Conservation (phyloP, 805 yeast species). For the Debaryomyces tyrocola region DNA sequence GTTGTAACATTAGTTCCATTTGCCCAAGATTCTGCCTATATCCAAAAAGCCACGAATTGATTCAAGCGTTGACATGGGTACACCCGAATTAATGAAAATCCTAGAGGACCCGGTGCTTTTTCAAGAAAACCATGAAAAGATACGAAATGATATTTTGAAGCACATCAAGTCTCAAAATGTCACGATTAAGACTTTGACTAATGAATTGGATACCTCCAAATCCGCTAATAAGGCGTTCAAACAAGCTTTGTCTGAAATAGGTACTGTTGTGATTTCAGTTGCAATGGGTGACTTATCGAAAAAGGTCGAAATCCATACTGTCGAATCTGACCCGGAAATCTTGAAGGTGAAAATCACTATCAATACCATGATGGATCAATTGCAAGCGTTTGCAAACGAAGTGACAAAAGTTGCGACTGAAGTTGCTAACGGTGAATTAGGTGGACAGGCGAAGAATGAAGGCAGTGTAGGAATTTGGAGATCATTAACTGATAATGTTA, state of each 20-base stretch:
- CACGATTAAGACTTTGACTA: slow-evolving; percentile 22
- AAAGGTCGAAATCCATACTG: slow-evolving; percentile 71
- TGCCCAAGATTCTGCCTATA: slow-evolving; percentile 17
- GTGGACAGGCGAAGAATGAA: slow-evolving; percentile 83
- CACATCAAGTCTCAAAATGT: slow-evolving; percentile 32
- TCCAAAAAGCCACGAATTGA: slow-evolving; percentile 14
- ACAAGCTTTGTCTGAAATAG: slow-evolving; percentile 73
- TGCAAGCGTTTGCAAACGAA: slow-evolving; percentile 77
- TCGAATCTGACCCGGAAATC: slow-evolving; percentile 77
- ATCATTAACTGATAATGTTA: slow-evolving; percentile 78
- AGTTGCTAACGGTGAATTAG: slow-evolving; percentile 86
- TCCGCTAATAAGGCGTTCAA: slow-evolving; percentile 71
- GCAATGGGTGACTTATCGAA: slow-evolving; percentile 87
- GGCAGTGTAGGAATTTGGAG: slow-evolving; percentile 92
- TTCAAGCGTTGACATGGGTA: slow-evolving; percentile 24
- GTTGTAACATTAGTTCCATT: background rate
- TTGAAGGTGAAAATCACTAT: slow-evolving; percentile 77
- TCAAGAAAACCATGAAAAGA: slow-evolving; percentile 23
- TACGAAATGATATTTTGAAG: slow-evolving; percentile 30
- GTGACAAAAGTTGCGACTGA: slow-evolving; percentile 86
- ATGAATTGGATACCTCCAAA: slow-evolving; percentile 35
- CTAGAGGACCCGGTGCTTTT: slow-evolving; percentile 40
- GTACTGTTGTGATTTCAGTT: slow-evolving; percentile 83
- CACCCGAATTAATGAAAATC: slow-evolving; percentile 30
- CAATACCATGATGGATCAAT: slow-evolving; percentile 86